A percentile compares a stretch with the other conserved stretches of the same genome.
Evolutionary conservation across 768 basidiomycete species (phyloP).

Genomic region (Austroboletus eburneus): DNA sequence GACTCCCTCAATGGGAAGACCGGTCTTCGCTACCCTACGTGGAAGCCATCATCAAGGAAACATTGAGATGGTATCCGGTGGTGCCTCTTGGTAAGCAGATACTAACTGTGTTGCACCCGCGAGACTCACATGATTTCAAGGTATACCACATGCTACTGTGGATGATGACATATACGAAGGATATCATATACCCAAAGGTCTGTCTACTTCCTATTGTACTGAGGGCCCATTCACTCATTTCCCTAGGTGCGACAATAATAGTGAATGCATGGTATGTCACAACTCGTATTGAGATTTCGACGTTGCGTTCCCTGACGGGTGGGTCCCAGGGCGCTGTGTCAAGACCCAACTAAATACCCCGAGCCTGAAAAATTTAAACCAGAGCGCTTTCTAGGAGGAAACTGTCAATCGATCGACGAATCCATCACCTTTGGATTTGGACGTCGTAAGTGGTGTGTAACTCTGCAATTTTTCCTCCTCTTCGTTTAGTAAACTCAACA

Average conservation of each 20-base stretch:
- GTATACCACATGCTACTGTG: constrained; percentile 31
- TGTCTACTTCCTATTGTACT: too few relatives aligned
- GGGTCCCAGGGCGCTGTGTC: too few relatives aligned
- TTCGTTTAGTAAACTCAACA: too few relatives aligned
- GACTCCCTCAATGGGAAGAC: constrained; percentile 21
- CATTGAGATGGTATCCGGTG: constrained; percentile 23
- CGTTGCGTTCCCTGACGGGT: too few relatives aligned
- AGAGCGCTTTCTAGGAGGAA: constrained; percentile 28
- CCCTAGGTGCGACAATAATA: too few relatives aligned
- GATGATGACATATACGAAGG: constrained; percentile 41
- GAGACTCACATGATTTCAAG: constrained; percentile 5
- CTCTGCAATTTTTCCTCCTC: not conserved
- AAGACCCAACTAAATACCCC: constrained; percentile 25
- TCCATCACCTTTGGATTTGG: constrained; percentile 37
- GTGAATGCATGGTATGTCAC: too few relatives aligned
- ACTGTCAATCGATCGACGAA: constrained; percentile 3
- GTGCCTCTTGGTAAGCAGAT: constrained; percentile 9
- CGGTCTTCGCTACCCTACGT: constrained; percentile 18
- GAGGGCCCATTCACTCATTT: too few relatives aligned
- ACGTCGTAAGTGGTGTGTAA: constrained; percentile 32
- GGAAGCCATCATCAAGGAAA: constrained; percentile 20
- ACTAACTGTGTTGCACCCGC: too few relatives aligned
- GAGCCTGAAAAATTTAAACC: constrained; percentile 38
- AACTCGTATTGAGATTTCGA: too few relatives aligned
- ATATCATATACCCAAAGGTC: constrained; percentile 50